A percentile compares a stretch with the other conserved stretches of the same genome.
Evolutionary conservation across 2,329 filamentous ascomycete genomes (phyloP).

Genomic region (Aureobasidium sp.): DNA sequence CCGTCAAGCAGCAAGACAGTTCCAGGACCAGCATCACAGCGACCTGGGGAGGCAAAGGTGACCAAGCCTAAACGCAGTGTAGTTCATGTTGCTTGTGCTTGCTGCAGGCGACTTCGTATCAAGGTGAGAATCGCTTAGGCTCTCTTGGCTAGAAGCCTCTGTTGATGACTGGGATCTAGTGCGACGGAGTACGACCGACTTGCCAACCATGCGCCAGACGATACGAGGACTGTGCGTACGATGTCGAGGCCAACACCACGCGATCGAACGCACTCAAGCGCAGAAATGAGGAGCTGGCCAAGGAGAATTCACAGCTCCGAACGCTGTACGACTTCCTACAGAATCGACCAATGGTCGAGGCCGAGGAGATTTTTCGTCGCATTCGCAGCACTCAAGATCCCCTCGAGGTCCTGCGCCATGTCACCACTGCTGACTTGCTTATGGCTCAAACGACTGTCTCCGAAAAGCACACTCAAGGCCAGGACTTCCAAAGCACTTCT

Average conservation of each 20-base stretch:
- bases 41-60: not conserved
- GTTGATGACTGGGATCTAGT: not conserved
- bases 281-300: slow-evolving; percentile 17
- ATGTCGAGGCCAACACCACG: slow-evolving; percentile 18
- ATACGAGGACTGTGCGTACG: slow-evolving; percentile 17
- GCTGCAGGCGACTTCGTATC: slow-evolving; percentile 9
- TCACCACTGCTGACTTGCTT: slow-evolving; percentile 4
- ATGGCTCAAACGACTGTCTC: not conserved
- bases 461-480: not conserved
- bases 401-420: slow-evolving; percentile 2
- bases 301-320: slow-evolving; percentile 14
- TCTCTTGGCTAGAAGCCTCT: not conserved
- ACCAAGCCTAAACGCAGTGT: slow-evolving; percentile 6
- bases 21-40: not conserved
- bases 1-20: not conserved
- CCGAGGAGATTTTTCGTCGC: slow-evolving; percentile 14
- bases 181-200: slow-evolving; percentile 7
- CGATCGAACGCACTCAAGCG: slow-evolving; percentile 19
- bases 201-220: slow-evolving; percentile 4
- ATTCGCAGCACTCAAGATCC: slow-evolving; percentile 10
- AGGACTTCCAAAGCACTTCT: not conserved
- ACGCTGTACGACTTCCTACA: slow-evolving; percentile 11
- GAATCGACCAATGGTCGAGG: not conserved
- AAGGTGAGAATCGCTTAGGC: not conserved
- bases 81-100: slow-evolving; percentile 10